phyloP scores from a whole-genome alignment of 306 rosid genomes.

The Cicer bijugum region DNA sequence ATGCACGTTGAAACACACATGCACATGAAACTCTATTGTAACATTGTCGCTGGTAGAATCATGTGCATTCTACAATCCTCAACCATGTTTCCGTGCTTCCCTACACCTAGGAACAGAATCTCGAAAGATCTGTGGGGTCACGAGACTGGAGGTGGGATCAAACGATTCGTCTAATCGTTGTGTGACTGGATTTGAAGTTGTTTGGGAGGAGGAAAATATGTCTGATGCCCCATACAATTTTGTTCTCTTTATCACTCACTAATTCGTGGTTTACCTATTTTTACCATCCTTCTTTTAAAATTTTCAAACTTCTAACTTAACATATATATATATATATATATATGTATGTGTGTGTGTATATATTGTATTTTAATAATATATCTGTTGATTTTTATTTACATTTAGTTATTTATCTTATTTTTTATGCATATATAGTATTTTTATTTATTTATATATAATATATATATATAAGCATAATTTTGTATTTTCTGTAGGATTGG shows the following conservation, averaged over 20 bases:
- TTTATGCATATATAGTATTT: background rate
- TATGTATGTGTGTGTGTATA: no score
- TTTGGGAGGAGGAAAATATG: background rate
- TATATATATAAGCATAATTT: background rate
- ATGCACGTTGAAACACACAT: slow-evolving; percentile 9
- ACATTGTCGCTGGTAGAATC: no score
- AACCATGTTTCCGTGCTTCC: background rate
- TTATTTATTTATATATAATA: no score
- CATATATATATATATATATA: no score
- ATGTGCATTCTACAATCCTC: no score
- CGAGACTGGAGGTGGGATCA: background rate
- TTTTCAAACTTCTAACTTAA: background rate
- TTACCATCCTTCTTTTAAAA: background rate
- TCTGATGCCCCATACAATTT: background rate
- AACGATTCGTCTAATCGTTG: background rate
- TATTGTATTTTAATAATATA: background rate
- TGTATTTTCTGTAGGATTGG: background rate
- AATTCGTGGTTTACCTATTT: background rate
- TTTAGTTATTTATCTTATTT: background rate
- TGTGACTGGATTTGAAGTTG: background rate
- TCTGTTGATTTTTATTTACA: no score
- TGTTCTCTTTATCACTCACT: background rate
- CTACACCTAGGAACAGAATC: background rate
- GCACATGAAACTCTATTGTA: background rate
- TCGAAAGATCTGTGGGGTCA: background rate